phyloP scores from a whole-genome alignment of 1,284 basidiomycete species.

The Fomitopsis schrenkii region DNA sequence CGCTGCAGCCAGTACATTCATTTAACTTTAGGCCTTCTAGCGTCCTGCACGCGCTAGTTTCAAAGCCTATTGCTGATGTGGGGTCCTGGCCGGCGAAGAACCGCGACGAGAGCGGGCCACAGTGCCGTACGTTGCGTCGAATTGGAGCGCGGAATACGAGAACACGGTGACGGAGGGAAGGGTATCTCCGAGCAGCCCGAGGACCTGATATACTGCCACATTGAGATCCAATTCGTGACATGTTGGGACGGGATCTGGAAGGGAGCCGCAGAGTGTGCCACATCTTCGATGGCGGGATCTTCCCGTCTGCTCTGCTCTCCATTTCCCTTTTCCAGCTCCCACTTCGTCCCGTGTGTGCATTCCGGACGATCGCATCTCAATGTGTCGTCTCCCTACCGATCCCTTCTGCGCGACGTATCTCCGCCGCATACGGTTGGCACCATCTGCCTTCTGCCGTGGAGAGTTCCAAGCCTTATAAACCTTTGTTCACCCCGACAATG shows the following conservation, averaged over 20 bases:
- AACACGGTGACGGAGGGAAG: not conserved
- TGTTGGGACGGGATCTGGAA: not conserved
- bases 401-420: not conserved
- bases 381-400: not conserved
- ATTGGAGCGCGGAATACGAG: not conserved
- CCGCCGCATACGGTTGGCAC: not conserved
- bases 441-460: not conserved
- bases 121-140: not conserved
- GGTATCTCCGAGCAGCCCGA: not conserved
- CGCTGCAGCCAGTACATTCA: not conserved
- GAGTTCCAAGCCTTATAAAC: not conserved
- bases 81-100: not conserved
- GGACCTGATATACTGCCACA: not conserved
- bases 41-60: not conserved
- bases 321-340: not conserved
- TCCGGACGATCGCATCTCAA: not conserved
- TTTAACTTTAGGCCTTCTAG: not conserved
- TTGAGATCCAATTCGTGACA: not conserved
- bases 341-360: not conserved
- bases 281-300: conserved; percentile 17
- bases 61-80: not conserved
- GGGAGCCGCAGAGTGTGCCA: conserved; percentile 11
- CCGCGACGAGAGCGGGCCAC: not conserved
- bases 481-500: not conserved
- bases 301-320: not conserved